Percentiles rank a stretch among this genome's conserved stretches.
phyloP scores from a whole-genome alignment of 805 yeast species.

The Schwanniomyces polymorphus region DNA sequence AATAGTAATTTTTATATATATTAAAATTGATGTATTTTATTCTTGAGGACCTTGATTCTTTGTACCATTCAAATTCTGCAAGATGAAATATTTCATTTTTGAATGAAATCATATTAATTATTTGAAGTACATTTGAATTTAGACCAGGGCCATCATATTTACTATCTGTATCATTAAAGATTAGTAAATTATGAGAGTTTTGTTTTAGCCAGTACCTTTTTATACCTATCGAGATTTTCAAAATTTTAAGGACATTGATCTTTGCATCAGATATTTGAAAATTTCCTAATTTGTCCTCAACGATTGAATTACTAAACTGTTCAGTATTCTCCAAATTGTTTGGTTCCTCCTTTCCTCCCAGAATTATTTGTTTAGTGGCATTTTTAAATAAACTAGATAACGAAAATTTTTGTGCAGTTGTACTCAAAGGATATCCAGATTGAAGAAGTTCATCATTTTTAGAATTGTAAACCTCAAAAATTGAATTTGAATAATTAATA shows the following conservation, averaged over 20 bases:
- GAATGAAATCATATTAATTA: constrained; percentile 31
- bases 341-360: constrained; percentile 16
- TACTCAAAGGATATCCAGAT: constrained; percentile 32
- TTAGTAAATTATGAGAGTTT: constrained; percentile 38
- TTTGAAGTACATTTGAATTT: constrained; percentile 23
- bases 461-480: constrained; percentile 30
- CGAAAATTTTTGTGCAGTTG: constrained; percentile 22
- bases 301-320: constrained; percentile 23
- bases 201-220: constrained; percentile 35
- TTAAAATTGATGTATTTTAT: constrained; percentile 24
- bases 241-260: constrained; percentile 26
- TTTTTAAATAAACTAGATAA: constrained; percentile 26
- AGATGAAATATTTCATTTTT: constrained; percentile 26
- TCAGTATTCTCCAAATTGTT: constrained; percentile 35
- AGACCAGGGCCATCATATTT: background rate
- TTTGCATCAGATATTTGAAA: constrained; percentile 25
- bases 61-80: constrained; percentile 30
- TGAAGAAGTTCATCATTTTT: constrained; percentile 31
- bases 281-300: constrained; percentile 33
- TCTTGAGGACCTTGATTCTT: constrained; percentile 5
- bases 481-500: constrained; percentile 28
- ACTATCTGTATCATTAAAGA: constrained; percentile 23
- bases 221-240: constrained; percentile 34
- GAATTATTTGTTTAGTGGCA: constrained; percentile 34
- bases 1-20: constrained; percentile 22